These are phyloP conservation scores for Xylaria scruposa DNA, from an alignment of 495 filamentous ascomycete species.

Conservation along the genomic window DNA sequence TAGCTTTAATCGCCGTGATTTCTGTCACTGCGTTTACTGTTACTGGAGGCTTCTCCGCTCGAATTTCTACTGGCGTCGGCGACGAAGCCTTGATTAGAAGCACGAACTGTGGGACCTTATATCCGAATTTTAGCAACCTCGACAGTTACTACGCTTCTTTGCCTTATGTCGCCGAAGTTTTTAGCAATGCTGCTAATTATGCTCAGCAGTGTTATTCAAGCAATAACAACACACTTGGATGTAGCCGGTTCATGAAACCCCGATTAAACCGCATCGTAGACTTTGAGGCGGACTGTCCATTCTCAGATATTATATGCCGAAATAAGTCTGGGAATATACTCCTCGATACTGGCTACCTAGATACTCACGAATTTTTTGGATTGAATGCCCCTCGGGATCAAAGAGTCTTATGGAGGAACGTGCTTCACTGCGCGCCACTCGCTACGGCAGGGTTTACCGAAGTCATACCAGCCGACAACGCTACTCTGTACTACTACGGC, in stretches of 20 bases:
- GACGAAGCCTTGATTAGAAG: not conserved
- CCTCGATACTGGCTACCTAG: not conserved
- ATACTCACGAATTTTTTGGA: not conserved
- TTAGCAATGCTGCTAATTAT: constrained; percentile 3
- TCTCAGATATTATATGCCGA: not conserved
- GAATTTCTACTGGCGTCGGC: not conserved
- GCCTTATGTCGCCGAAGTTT: not conserved
- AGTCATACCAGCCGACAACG: not conserved
- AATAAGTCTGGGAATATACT: not conserved
- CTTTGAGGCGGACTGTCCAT: not conserved
- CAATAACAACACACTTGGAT: not conserved
- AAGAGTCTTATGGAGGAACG: not conserved
- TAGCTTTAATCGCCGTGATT: not conserved
- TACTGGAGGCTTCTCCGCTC: not conserved
- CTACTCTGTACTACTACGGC: not conserved
- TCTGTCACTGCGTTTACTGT: not conserved
- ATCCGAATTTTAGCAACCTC: not conserved
- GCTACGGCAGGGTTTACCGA: not conserved
- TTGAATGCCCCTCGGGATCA: not conserved
- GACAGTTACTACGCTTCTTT: not conserved
- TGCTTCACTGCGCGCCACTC: constrained; percentile 6
- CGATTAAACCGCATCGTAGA: not conserved
- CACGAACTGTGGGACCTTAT: not conserved
- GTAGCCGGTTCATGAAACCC: not conserved
- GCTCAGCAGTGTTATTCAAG: not conserved